Evolutionary conservation across 140 eudicot species (phyloP).

Genomic region (Flaveria floridana): DNA sequence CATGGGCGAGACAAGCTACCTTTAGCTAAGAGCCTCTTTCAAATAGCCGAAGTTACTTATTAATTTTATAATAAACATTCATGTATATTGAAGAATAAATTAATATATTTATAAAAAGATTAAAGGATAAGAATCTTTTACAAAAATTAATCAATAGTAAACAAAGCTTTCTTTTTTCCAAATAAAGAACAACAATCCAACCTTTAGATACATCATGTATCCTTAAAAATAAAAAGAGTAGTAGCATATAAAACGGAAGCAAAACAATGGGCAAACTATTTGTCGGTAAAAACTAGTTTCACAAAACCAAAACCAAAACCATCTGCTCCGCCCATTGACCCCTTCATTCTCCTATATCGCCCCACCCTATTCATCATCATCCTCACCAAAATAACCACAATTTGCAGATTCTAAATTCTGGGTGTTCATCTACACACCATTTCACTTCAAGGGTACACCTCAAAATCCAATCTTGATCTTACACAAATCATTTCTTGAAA

Average conservation of each 20-base stretch:
- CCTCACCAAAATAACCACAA: slow-evolving; percentile 4
- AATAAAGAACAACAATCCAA: not conserved
- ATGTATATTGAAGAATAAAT: too few relatives aligned
- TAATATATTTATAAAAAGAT: too few relatives aligned
- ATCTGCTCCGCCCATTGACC: slow-evolving; percentile 39
- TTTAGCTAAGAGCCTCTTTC: too few relatives aligned
- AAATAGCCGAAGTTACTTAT: too few relatives aligned
- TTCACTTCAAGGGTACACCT: slow-evolving; percentile 27
- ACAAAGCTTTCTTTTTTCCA: too few relatives aligned
- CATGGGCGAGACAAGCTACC: too few relatives aligned
- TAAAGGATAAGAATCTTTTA: too few relatives aligned
- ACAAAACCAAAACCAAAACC: slow-evolving; percentile 68
- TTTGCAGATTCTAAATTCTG: slow-evolving; percentile 17
- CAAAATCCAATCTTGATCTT: slow-evolving; percentile 7
- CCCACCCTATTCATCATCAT: not conserved
- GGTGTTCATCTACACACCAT: slow-evolving; percentile 24
- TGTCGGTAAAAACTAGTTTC: slow-evolving; percentile 24
- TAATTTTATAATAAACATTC: too few relatives aligned
- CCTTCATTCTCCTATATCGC: slow-evolving; percentile 25
- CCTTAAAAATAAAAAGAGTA: slow-evolving; percentile 23
- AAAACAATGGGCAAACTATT: slow-evolving; percentile 66
- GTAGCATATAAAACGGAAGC: slow-evolving; percentile 17
- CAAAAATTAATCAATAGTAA: too few relatives aligned
- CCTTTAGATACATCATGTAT: not conserved
- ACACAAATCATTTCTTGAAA: too few relatives aligned